phyloP scores from a whole-genome alignment of 257 asterid genomes.

The Voacanga thouarsii region DNA sequence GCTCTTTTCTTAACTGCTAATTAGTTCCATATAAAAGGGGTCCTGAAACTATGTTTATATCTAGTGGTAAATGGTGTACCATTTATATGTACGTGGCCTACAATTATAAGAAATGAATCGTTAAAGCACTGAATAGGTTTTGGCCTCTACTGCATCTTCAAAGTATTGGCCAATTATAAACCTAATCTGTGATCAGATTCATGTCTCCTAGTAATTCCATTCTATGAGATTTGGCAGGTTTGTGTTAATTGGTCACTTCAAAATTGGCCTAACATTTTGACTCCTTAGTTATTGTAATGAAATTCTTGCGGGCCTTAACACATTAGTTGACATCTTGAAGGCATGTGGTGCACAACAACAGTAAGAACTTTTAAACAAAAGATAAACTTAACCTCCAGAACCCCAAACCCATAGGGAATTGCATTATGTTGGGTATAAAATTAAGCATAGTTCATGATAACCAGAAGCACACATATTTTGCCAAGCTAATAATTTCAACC shows the following conservation, averaged over 20 bases:
- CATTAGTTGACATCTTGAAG: no score
- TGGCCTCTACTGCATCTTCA: neutral
- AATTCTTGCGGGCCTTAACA: neutral
- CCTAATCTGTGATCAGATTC: neutral
- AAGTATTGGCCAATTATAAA: neutral
- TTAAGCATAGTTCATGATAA: no score
- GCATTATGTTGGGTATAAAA: neutral
- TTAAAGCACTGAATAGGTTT: neutral
- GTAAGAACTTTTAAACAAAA: neutral
- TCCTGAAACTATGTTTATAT: neutral
- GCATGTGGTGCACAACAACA: neutral
- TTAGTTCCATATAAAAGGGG: no score
- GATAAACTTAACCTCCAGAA: neutral
- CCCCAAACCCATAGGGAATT: neutral
- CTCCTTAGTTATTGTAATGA: neutral
- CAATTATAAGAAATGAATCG: neutral
- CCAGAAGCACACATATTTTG: neutral
- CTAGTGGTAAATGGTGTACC: neutral
- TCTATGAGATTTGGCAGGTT: neutral
- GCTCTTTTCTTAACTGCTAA: neutral
- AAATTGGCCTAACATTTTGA: neutral
- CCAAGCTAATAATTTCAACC: neutral
- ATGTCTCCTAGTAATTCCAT: neutral
- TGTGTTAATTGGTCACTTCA: neutral
- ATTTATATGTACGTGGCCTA: neutral